Evolutionary conservation across 2,329 filamentous ascomycete species (phyloP).

Genomic region (Pseudogymnoascus sp.): DNA sequence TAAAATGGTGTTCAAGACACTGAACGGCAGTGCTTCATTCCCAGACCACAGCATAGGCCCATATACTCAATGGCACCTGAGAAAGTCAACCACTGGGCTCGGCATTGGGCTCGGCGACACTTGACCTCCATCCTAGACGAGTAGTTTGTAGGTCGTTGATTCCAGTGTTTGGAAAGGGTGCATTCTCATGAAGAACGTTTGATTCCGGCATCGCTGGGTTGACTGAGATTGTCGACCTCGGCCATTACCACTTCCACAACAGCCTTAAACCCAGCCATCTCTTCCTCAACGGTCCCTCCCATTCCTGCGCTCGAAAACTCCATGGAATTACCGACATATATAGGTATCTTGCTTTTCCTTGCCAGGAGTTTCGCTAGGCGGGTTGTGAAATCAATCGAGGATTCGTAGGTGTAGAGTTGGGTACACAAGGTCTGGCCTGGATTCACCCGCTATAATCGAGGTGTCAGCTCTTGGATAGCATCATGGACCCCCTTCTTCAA

Average conservation of each 20-base stretch:
- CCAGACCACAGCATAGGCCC: neutral
- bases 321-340: constrained; percentile 88
- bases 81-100: neutral
- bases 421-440: constrained; percentile 63
- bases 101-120: neutral
- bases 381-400: constrained; percentile 77
- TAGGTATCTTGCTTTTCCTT: constrained; percentile 60
- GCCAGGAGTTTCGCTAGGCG: constrained; percentile 77
- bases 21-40: constrained; percentile 2
- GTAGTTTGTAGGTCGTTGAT: neutral
- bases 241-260: constrained; percentile 62
- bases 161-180: neutral
- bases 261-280: constrained; percentile 77
- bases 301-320: constrained; percentile 65
- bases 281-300: constrained; percentile 80
- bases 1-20: neutral
- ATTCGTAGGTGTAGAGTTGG: constrained; percentile 65
- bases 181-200: neutral
- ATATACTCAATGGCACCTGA: neutral
- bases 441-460: constrained; percentile 22
- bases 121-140: neutral
- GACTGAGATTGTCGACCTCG: constrained; percentile 33
- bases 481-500: neutral
- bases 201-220: neutral
- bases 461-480: constrained; percentile 12